Evolutionary conservation across 495 filamentous ascomycete genomes (phyloP).

Genomic region (Neurospora sp.): DNA sequence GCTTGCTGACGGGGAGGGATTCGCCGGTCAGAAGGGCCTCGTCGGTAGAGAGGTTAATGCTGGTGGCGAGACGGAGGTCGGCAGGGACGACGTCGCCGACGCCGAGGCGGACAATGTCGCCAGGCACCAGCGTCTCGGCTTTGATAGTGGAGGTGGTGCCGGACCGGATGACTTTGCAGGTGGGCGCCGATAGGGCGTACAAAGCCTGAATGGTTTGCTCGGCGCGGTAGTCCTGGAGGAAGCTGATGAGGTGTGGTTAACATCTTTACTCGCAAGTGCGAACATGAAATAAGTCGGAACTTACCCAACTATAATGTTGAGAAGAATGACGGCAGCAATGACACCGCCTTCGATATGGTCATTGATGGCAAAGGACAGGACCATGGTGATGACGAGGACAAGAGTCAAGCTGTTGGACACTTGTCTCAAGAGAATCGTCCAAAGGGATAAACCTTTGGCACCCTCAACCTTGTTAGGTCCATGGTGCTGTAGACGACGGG

Average conservation of each 20-base stretch:
- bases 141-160: conserved; percentile 52
- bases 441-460: conserved; percentile 40
- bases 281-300: background rate
- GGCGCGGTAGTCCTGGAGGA: conserved; percentile 76
- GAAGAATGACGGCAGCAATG: conserved; percentile 67
- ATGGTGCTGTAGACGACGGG: conserved; percentile 34
- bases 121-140: conserved; percentile 58
- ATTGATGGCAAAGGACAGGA: conserved; percentile 65
- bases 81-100: conserved; percentile 77
- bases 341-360: conserved; percentile 83
- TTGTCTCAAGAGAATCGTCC: conserved; percentile 46
- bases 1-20: conserved; percentile 41
- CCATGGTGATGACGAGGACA: conserved; percentile 73
- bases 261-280: background rate
- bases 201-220: conserved; percentile 81
- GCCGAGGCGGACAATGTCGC: conserved; percentile 68
- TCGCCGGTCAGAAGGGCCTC: conserved; percentile 53
- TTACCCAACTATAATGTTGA: conserved; percentile 61
- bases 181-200: conserved; percentile 65
- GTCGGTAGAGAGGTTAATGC: conserved; percentile 53
- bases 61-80: conserved; percentile 62
- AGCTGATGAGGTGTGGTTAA: conserved; percentile 28
- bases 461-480: conserved; percentile 43
- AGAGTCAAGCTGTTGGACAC: conserved; percentile 42
- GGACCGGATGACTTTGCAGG: conserved; percentile 64